Base-by-base conservation (phyloP, 768 basidiomycete genomes). In the Naematelia aurantialba region DNA sequence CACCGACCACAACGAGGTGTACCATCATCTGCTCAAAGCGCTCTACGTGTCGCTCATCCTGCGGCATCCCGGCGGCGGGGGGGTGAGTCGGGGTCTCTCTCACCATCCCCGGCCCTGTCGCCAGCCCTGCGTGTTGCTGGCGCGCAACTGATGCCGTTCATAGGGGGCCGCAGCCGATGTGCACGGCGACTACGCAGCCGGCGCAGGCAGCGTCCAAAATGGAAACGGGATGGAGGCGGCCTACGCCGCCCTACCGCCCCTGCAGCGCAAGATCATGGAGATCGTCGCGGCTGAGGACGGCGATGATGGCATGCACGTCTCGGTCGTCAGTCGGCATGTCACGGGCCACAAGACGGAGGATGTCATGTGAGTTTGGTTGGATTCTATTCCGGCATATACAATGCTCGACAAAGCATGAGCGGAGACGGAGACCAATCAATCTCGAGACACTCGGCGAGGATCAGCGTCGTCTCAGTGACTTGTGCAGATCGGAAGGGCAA, bases 1-100 rank as follows among this genome's bases (percentile, higher is more conserved):
- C 45, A 82, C 80, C 26, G 88, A 92, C 66, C 78, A 81, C 10
- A 84, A 88, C 71, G 93, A 97, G 76, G 77, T 88, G 22, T 86
- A 85, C 72, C 92, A 88, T 76, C 92, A 97, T 75, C 77, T 85
- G 39, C 73, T 89, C 54, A 90, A 97, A 66, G 81, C 83, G 12
- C 84, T 92, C 65, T 82, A 82, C 22, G 84, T 87, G 12, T 85
- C 82, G 54, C 76, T 90, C 61, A 82, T 81, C 49, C 77, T 86
- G 59, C 58, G 73, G 42, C 64, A 71, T 84, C 88, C 67, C 81
- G 84, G 29, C 89, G 89, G 39, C 80, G 83, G n/a, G n/a, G n/a
- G n/a, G n/a, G n/a, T n/a, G n/a, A n/a, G n/a, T n/a, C n/a, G n/a
- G n/a, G n/a, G 19, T 14, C n/a, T n/a, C n/a, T n/a, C n/a, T n/a